Base-by-base conservation (phyloP, 1,284 basidiomycete genomes). In the Schizopora paradoxa region DNA sequence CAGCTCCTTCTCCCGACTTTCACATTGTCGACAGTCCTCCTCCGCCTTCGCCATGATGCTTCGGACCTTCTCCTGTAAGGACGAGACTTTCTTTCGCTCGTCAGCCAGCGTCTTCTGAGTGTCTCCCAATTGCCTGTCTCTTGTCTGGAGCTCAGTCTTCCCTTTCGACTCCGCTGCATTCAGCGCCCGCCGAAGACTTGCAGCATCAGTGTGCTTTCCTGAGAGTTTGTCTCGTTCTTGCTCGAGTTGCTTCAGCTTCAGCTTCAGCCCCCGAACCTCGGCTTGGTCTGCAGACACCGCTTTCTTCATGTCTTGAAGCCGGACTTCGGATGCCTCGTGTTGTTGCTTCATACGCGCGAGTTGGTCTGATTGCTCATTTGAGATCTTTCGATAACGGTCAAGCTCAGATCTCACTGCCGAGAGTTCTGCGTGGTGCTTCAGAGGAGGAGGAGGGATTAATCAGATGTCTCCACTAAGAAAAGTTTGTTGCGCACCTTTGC, bases 291-390 rank as follows among this genome's bases (percentile, higher is more conserved):
- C 50, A 1, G 61, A 49, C n/a, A 64, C 61, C 7, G 62, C 49
- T 53, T 74, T 78, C 61, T 75, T 82, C 43, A 79, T 61, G 37
- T 84, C 84, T 37, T 78, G 76, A 1, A 80, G 51, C 25, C 74
- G 72, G 10, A 59, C 53, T 23, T 84, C 81, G 34, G 79, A 68
- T 2, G 65, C 47, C 0, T 77, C 75, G 26, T 68, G 73, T 48
- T 79, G 77, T 57, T 77, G 83, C 69, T 75, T 82, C 40, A 79
- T 66, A 54, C 77, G 83, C 37, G 81, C 77, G 1, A 72, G 52
- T 4, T 72, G 73, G 6, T 79, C 79, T 3, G 65, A 51, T n/a
- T 77, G 71, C 25, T 86, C 84, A 1, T 63, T 47, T 28, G 66
- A 68, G 1, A 62, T 54, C 52, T 73, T 77, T 42, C 76, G 76